Evolutionary conservation across 148 eudicot species (phyloP).

Genomic region (Dianthus caryophyllus): DNA sequence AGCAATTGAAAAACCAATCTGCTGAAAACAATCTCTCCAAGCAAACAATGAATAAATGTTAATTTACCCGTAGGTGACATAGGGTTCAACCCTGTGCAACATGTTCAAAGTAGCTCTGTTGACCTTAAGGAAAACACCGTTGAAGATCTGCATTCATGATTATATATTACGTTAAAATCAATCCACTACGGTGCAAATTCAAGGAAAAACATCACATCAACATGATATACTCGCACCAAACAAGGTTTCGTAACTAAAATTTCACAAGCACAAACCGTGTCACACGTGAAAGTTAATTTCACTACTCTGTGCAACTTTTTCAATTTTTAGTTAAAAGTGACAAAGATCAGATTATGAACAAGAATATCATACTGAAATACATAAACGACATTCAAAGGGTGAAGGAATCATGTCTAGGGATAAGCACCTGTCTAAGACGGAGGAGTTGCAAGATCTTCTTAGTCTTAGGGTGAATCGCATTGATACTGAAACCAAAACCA

Average conservation of each 20-base stretch:
- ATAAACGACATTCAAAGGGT: no score
- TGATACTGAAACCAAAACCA: constrained; percentile 47
- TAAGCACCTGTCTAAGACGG: constrained; percentile 67
- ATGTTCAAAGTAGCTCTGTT: constrained; percentile 82
- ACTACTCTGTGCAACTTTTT: no score
- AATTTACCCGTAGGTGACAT: constrained; percentile 70
- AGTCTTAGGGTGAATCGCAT: constrained; percentile 73
- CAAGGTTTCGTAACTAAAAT: no score
- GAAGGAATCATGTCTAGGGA: not conserved
- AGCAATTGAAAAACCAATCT: no score
- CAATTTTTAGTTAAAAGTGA: no score
- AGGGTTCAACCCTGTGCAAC: constrained; percentile 86
- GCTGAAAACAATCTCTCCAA: not conserved
- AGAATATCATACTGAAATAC: no score
- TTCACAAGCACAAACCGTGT: no score
- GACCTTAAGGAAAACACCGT: constrained; percentile 75
- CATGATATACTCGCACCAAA: not conserved
- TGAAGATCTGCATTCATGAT: constrained; percentile 55
- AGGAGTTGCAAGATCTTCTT: constrained; percentile 71
- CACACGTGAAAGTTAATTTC: no score
- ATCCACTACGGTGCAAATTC: no score
- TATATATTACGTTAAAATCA: not conserved
- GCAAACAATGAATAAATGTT: not conserved
- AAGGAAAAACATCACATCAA: not conserved
- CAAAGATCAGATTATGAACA: no score